phyloP scores from a whole-genome alignment of 345 rosid species.

The Salix udensis region DNA sequence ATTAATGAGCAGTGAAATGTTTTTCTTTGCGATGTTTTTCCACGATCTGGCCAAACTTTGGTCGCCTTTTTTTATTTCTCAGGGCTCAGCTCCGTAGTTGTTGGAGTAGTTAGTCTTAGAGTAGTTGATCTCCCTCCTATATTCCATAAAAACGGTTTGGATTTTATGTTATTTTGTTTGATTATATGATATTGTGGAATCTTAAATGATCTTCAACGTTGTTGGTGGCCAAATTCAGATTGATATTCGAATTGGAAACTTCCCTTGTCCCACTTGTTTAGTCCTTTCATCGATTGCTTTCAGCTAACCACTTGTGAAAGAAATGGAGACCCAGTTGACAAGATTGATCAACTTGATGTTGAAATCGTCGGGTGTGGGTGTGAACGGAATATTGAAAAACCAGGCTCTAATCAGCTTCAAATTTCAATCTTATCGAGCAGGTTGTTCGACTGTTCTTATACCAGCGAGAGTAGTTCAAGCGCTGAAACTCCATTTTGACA shows the following conservation, averaged over 20 bases:
- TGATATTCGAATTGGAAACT: constrained; percentile 14
- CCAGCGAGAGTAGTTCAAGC: constrained; percentile 89
- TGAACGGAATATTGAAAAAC: neutral
- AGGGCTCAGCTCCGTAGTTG: neutral
- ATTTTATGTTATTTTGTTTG: neutral
- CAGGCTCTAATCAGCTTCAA: neutral
- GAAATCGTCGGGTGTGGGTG: neutral
- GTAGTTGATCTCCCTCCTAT: constrained; percentile 1
- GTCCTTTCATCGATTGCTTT: constrained; percentile 2
- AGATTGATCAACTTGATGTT: neutral
- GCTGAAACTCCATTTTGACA: constrained; percentile 65
- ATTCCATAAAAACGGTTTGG: constrained; percentile 7
- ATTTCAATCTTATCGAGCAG: constrained; percentile 33
- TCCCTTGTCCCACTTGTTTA: constrained; percentile 16
- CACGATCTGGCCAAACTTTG: neutral
- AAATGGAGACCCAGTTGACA: neutral
- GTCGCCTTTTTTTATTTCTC: neutral
- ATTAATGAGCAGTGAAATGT: neutral
- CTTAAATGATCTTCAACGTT: constrained; percentile 14
- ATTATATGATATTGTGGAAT: constrained; percentile 12
- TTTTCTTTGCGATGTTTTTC: neutral
- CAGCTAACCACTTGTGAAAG: neutral
- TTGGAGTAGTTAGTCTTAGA: constrained; percentile 19
- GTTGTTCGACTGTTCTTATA: constrained; percentile 67
- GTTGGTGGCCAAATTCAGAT: constrained; percentile 11